Conservation (phyloP, 2,329 filamentous ascomycete genomes). For the Diatrype stigma region DNA sequence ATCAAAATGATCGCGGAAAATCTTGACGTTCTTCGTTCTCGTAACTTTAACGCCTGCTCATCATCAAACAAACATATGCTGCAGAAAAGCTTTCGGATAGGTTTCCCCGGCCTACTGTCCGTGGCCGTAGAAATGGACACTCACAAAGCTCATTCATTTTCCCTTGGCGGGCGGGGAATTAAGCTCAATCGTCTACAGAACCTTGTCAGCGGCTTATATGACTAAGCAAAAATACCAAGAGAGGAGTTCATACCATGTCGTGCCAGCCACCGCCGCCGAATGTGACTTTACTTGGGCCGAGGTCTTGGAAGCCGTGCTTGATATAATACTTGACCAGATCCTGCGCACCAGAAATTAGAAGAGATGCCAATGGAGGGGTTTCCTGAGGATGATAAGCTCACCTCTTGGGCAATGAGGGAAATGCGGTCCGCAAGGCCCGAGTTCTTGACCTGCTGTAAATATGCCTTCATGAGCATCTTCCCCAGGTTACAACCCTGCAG, state of each 20-base stretch:
- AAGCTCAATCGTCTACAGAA: constrained; percentile 2
- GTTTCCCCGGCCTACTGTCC: neutral
- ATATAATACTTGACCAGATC: constrained; percentile 71
- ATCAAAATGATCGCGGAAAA: neutral
- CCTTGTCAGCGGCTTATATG: neutral
- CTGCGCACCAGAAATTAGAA: constrained; percentile 28
- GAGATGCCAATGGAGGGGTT: constrained; percentile 1
- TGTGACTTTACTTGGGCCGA: constrained; percentile 63
- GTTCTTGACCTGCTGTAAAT: constrained; percentile 70
- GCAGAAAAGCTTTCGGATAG: neutral
- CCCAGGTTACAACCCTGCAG: constrained; percentile 73
- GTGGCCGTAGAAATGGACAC: neutral
- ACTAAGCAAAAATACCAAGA: neutral
- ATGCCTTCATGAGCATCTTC: constrained; percentile 68
- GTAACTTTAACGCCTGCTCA: neutral
- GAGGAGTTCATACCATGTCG: constrained; percentile 59
- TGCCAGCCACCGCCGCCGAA: constrained; percentile 80
- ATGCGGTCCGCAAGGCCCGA: constrained; percentile 67
- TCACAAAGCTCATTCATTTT: neutral
- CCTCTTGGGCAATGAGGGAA: constrained; percentile 72
- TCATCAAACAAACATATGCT: neutral
- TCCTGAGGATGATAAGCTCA: constrained; percentile 29
- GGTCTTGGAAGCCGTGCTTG: constrained; percentile 66
- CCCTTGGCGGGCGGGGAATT: constrained; percentile 2
- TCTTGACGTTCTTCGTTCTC: neutral